Conservation (phyloP, 2,329 filamentous ascomycete species). For the Fusarium bactridioides region DNA sequence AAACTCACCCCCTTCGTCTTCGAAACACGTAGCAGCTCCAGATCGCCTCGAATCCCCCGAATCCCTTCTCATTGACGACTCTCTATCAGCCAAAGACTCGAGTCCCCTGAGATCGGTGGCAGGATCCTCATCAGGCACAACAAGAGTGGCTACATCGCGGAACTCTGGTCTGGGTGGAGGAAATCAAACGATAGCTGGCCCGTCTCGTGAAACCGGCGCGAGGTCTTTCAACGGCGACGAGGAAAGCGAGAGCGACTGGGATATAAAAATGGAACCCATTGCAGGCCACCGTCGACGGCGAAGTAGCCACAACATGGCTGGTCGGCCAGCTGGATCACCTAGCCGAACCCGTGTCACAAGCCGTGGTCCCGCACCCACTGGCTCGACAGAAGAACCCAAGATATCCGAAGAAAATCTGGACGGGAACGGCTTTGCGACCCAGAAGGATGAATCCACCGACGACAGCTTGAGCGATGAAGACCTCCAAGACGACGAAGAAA, state of each 20-base stretch:
- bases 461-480: slow-evolving; percentile 75
- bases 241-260: slow-evolving; percentile 49
- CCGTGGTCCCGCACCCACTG: slow-evolving; percentile 33
- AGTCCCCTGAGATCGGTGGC: slow-evolving; percentile 2
- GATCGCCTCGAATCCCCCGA: slow-evolving; percentile 14
- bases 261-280: slow-evolving; percentile 66
- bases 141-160: slow-evolving; percentile 4
- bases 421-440: slow-evolving; percentile 38
- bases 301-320: slow-evolving; percentile 54
- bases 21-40: slow-evolving; percentile 8
- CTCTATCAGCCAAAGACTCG: slow-evolving; percentile 7
- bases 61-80: slow-evolving; percentile 12
- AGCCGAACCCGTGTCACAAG: slow-evolving; percentile 40
- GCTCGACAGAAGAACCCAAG: slow-evolving; percentile 52
- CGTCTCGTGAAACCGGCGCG: slow-evolving; percentile 19
- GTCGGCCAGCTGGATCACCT: slow-evolving; percentile 44
- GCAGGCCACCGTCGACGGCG: slow-evolving; percentile 63
- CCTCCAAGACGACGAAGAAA: slow-evolving; percentile 86
- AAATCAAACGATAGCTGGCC: slow-evolving; percentile 27
- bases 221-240: slow-evolving; percentile 40
- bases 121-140: slow-evolving; percentile 11
- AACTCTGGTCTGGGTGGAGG: slow-evolving; percentile 15
- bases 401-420: slow-evolving; percentile 54
- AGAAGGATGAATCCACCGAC: slow-evolving; percentile 49
- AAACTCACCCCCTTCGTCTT: slow-evolving; percentile 16